Base-by-base conservation (phyloP, 2,329 filamentous ascomycete genomes). In the Diaporthe velutina region DNA sequence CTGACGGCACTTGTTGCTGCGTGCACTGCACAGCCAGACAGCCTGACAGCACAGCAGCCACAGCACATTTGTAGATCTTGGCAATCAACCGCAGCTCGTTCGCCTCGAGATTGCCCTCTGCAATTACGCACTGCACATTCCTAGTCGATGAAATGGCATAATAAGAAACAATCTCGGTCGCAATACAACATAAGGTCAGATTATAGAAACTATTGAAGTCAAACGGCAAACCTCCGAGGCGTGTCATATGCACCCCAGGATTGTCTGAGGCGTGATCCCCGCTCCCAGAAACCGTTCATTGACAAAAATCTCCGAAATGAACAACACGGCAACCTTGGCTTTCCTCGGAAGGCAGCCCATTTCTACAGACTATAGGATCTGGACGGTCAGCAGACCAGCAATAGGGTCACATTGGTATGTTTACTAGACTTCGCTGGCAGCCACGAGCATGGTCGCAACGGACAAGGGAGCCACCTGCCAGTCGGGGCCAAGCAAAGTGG, bases 41-140 rank as follows among this genome's bases (percentile, higher is more conserved):
- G 35, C 40, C 42, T 7, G 19, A 71, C 70, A 40, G 66, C 71
- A 52, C 60, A 54, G 38, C 19, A 48, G 28, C 5, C 40, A 55
- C 35, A 13, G 66, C 38, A 70, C 38, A 55, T 52, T 71, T 61
- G 22, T 35, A 61, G 33, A 40, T 22, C 70, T 71, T 71, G 70
- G 70, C 70, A 72, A 48, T 42, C 33, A 48, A 64, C 70, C 57
- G 55, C 57, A 72, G 70, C 57, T 15, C 13, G n/a, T 54, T 61
- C n/a, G 57, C 35, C 35, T 72, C 28, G 70, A 54, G 52, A 72
- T 72, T 64, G 35, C 33, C 25, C 22, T 22, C 13, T 33, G 28
- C 45, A 22, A 30, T 52, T 42, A 38, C 33, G 40, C 38, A 40
- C 25, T 52, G 19, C 22, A 45, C 45, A 50, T 61, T 61, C 38